These are phyloP conservation scores for Colletotrichum agaves DNA, from an alignment of 2,329 filamentous ascomycete species.

Conservation along the genomic window DNA sequence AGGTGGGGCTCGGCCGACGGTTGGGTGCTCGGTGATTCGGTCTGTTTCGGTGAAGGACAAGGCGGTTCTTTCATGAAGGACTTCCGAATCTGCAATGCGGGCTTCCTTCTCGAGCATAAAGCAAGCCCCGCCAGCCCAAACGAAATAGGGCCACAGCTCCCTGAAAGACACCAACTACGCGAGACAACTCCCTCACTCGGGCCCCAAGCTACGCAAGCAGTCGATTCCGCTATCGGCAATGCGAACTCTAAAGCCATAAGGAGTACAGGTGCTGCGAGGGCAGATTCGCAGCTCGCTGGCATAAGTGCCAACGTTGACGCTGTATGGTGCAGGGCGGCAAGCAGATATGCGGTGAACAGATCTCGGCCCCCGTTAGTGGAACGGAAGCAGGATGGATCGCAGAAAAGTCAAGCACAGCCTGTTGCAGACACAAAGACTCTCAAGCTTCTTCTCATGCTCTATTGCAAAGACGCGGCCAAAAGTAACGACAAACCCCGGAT, in stretches of 20 bases:
- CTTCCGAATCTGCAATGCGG: background rate
- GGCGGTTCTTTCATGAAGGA: background rate
- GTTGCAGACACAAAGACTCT: background rate
- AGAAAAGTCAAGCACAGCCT: background rate
- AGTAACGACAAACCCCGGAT: too few species aligned
- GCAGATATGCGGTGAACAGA: background rate
- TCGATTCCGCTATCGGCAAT: background rate
- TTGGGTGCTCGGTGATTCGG: background rate
- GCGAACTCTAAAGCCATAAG: background rate
- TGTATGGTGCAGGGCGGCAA: background rate
- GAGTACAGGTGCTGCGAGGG: background rate
- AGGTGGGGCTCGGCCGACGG: slow-evolving; percentile 1
- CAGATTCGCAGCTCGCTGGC: background rate
- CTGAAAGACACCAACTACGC: background rate
- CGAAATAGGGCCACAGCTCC: background rate
- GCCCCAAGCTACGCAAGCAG: background rate
- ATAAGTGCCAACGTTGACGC: background rate
- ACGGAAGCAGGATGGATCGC: background rate
- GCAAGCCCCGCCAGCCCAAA: background rate
- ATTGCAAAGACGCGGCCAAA: too few species aligned
- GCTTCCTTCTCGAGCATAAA: background rate
- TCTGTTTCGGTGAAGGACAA: background rate
- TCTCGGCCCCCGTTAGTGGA: background rate
- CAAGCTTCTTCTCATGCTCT: too few species aligned
- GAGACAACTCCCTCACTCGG: background rate